These are phyloP conservation scores for Lipomyces japonicus DNA, from an alignment of 805 yeast genomes.

Conservation along the genomic window DNA sequence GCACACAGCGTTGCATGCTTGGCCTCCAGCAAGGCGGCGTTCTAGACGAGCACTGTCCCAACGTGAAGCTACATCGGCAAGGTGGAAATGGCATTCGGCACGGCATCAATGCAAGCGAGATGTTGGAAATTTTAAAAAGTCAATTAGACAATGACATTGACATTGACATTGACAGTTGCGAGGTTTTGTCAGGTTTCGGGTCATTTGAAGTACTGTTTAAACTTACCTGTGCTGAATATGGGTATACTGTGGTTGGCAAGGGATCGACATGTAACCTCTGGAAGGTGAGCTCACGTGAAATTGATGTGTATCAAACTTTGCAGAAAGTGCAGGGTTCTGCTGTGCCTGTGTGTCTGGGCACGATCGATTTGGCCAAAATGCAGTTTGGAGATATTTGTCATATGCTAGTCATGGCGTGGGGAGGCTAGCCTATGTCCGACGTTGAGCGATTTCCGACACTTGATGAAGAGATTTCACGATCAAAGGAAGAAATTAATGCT, in stretches of 20 bases:
- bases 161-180: background rate
- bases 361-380: background rate
- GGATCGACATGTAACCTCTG: background rate
- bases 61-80: conserved; percentile 1
- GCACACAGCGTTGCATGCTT: conserved; percentile 2
- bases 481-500: no score
- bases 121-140: background rate
- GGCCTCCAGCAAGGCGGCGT: background rate
- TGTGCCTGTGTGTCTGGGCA: conserved; percentile 1
- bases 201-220: background rate
- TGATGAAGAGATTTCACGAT: no score
- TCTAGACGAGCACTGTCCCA: background rate
- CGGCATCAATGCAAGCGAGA: background rate
- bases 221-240: conserved; percentile 1
- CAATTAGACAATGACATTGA: background rate
- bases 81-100: background rate
- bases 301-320: conserved; percentile 3
- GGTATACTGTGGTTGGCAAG: conserved; percentile 1
- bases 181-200: background rate
- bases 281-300: background rate
- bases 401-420: conserved; percentile 4
- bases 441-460: background rate
- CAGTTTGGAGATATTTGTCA: background rate
- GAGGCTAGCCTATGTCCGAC: background rate
- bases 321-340: no score